A percentile compares a stretch with the other conserved stretches of the same genome.
These are phyloP conservation scores for Suillus tomentosus DNA, from an alignment of 768 basidiomycete species.

Conservation along the genomic window DNA sequence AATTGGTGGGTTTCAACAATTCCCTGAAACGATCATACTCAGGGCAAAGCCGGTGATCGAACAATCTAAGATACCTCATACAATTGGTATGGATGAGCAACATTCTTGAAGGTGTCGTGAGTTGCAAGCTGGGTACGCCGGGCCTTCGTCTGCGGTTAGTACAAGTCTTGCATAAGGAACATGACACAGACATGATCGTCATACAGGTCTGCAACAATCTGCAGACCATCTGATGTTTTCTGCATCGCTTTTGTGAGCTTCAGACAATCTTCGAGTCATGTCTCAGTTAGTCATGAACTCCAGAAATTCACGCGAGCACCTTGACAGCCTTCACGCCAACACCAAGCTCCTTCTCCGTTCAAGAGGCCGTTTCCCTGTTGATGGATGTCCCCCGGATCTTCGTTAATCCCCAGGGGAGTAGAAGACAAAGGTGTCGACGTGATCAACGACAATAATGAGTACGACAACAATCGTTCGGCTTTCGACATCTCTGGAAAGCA, in stretches of 20 bases:
- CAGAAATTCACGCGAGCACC: conserved; percentile 39
- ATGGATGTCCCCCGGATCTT: conserved; percentile 45
- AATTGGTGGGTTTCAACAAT: conserved; percentile 75
- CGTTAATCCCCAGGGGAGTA: conserved; percentile 45
- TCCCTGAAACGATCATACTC: conserved; percentile 42
- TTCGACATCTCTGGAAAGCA: conserved; percentile 69
- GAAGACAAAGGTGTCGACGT: conserved; percentile 65
- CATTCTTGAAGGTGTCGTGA: conserved; percentile 73
- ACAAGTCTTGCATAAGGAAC: not conserved
- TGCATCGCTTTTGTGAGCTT: conserved; percentile 77
- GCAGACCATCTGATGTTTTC: conserved; percentile 70
- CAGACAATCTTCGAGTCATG: conserved; percentile 59
- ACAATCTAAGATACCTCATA: conserved; percentile 55
- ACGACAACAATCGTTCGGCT: conserved; percentile 72
- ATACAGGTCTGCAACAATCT: conserved; percentile 75
- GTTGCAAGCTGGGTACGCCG: conserved; percentile 69
- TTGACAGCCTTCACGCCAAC: conserved; percentile 79
- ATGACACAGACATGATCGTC: conserved; percentile 68
- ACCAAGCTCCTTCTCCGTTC: conserved; percentile 81
- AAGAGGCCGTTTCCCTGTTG: conserved; percentile 54
- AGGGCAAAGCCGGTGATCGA: not conserved
- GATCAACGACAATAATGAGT: conserved; percentile 72
- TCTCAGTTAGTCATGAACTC: not conserved
- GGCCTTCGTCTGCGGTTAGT: conserved; percentile 48
- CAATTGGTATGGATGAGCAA: conserved; percentile 72